Base-by-base conservation (phyloP, 176 grass and related monocot genomes). In the Cocos nucifera region DNA sequence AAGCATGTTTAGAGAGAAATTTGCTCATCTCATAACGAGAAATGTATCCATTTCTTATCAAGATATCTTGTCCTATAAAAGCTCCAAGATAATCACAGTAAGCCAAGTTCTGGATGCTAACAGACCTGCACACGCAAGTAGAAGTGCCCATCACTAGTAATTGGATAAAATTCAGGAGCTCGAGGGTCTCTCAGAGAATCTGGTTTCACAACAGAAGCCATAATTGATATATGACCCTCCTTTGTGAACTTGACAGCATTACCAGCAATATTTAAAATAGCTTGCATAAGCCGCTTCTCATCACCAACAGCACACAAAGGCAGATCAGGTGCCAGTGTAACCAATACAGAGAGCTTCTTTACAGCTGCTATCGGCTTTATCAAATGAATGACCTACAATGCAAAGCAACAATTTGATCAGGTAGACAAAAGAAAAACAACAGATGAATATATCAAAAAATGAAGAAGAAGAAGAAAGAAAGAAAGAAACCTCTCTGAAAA, bases 71-170 rank as follows among this genome's bases (percentile, higher is more conserved):
- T 10, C 10, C 35, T 14, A 3, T 44, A 44, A 44, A 44, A 44
- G 35, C 9, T 2, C 10, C 35, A 14, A 44, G 35, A 44, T 44
- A 44, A 44, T 44, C 35, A 44, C 35, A 44, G 35, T 44, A 12
- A 12, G 35, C 35, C 8, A 44, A 44, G 25, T 50, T 66, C 57
- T 59, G 35, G 35, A 44, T 73, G 10, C 52, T 18, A 58, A 29
- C 78, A 62, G 75, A 95, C 86, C 86, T 95, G 77, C 28, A 95
- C 85, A 53, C 54, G 54, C 75, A 95, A 83, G 73, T 83, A 95
- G 74, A 89, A 95, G 21, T 81, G 73, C 10, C 63, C 73, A 69
- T 89, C 77, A 3, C 59, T 8, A 26, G 70, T 18, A 63, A 56
- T 17, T 23, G 58, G 50, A 61, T 52, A 51, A 21, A 53, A 61